A percentile compares a stretch with the other conserved stretches of the same genome.
Evolutionary conservation across 2,329 filamentous ascomycete species (phyloP).

Genomic region (Cladosporium austrohemisphaericum): DNA sequence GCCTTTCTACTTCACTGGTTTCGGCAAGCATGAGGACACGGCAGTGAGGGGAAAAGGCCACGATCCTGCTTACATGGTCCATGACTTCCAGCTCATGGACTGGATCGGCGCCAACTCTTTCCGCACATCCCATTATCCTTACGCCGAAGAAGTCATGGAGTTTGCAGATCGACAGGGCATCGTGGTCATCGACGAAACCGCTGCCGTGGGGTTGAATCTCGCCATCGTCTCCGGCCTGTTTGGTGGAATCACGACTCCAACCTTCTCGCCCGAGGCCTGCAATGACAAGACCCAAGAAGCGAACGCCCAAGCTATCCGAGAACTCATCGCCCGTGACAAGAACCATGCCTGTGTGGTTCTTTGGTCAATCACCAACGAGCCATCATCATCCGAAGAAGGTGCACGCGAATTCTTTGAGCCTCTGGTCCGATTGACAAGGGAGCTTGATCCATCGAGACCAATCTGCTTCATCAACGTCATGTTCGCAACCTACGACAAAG

Average conservation of each 20-base stretch:
- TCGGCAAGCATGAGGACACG: conserved; percentile 9
- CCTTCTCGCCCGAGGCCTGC: not conserved
- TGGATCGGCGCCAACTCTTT: conserved; percentile 15
- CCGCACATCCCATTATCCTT: conserved; percentile 14
- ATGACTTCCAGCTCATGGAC: conserved; percentile 10
- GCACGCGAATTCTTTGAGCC: conserved; percentile 13
- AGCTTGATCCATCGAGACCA: conserved; percentile 3
- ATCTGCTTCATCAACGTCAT: conserved; percentile 2
- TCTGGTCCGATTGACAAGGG: not conserved
- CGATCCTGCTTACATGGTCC: conserved; percentile 7
- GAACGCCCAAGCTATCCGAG: not conserved
- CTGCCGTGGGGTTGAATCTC: conserved; percentile 4
- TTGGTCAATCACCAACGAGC: conserved; percentile 10
- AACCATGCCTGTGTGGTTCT: conserved; percentile 11
- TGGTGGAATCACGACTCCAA: not conserved
- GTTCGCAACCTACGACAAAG: not conserved
- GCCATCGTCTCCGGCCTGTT: too few relatives aligned
- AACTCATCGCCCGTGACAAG: conserved; percentile 10
- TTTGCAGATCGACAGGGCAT: conserved; percentile 12
- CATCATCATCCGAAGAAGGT: conserved; percentile 6
- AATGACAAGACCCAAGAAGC: not conserved
- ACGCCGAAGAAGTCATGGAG: conserved; percentile 14
- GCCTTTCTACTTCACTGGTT: conserved; percentile 15
- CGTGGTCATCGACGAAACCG: conserved; percentile 10
- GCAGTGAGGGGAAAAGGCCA: conserved; percentile 10